Evolutionary conservation across 2,329 filamentous ascomycete genomes (phyloP).

Genomic region (Trichoderma harzianum): DNA sequence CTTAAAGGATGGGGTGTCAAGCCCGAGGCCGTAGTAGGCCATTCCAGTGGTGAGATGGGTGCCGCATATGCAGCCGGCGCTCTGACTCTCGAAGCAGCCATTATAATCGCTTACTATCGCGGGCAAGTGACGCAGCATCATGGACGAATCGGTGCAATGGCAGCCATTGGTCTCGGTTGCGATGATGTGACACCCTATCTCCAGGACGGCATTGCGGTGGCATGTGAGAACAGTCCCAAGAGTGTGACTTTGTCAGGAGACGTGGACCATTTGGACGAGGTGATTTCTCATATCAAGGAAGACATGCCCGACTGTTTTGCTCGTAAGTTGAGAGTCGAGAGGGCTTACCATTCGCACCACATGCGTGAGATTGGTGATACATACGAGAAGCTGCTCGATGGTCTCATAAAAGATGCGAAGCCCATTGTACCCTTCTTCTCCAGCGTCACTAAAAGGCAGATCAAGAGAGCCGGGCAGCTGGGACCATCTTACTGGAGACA

Average conservation of each 20-base stretch:
- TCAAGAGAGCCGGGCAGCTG: neutral
- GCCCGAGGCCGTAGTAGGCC: neutral
- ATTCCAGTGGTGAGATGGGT: constrained; percentile 14
- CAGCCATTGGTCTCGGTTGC: neutral
- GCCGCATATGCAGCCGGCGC: constrained; percentile 27
- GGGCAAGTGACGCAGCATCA: neutral
- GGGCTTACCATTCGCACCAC: constrained; percentile 46
- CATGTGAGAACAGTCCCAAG: constrained; percentile 48
- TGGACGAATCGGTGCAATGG: neutral
- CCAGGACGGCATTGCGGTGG: constrained; percentile 25
- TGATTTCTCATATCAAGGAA: constrained; percentile 27
- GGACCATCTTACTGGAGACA: constrained; percentile 18
- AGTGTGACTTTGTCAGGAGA: constrained; percentile 49
- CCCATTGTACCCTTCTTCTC: constrained; percentile 40
- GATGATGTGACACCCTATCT: neutral
- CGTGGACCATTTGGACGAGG: constrained; percentile 36
- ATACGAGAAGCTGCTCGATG: neutral
- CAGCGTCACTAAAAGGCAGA: constrained; percentile 5
- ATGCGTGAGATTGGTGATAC: neutral
- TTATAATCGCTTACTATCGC: constrained; percentile 11
- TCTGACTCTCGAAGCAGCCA: neutral
- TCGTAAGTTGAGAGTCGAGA: constrained; percentile 42
- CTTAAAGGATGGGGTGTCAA: neutral
- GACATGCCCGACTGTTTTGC: constrained; percentile 42
- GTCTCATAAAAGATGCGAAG: neutral